These are phyloP conservation scores for Nothopassalora personata DNA, from an alignment of 2,329 filamentous ascomycete genomes.

Conservation along the genomic window DNA sequence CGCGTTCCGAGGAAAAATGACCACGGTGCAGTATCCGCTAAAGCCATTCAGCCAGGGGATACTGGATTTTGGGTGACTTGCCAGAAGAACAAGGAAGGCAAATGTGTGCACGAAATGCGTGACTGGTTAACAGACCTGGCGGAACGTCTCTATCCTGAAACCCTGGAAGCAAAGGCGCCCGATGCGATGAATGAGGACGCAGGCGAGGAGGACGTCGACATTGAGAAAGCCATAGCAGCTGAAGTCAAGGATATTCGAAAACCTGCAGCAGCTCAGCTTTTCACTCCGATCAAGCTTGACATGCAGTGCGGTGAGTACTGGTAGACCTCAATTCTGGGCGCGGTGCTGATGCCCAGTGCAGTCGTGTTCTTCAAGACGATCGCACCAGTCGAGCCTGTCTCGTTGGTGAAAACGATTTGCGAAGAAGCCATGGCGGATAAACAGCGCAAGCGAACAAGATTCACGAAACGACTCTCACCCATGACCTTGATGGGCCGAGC, in stretches of 20 bases:
- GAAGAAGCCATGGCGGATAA: constrained; percentile 48
- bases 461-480: constrained; percentile 56
- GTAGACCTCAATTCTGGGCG: not conserved
- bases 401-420: constrained; percentile 55
- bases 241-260: constrained; percentile 63
- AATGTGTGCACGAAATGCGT: constrained; percentile 62
- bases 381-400: constrained; percentile 54
- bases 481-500: constrained; percentile 60
- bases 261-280: constrained; percentile 44
- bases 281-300: constrained; percentile 50
- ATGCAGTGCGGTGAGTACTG: constrained; percentile 49
- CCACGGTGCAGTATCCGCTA: constrained; percentile 19
- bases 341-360: constrained; percentile 17
- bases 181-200: constrained; percentile 38
- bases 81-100: constrained; percentile 64
- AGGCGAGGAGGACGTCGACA: constrained; percentile 47
- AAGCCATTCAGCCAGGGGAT: constrained; percentile 60
- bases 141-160: constrained; percentile 46
- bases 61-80: constrained; percentile 75
- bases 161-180: constrained; percentile 33
- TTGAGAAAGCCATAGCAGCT: constrained; percentile 66
- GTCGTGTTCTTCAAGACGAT: constrained; percentile 56
- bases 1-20: constrained; percentile 34
- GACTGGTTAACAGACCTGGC: constrained; percentile 63
- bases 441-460: constrained; percentile 51